These are phyloP conservation scores for Rickenella mellea DNA, from an alignment of 768 basidiomycete genomes.

Conservation along the genomic window DNA sequence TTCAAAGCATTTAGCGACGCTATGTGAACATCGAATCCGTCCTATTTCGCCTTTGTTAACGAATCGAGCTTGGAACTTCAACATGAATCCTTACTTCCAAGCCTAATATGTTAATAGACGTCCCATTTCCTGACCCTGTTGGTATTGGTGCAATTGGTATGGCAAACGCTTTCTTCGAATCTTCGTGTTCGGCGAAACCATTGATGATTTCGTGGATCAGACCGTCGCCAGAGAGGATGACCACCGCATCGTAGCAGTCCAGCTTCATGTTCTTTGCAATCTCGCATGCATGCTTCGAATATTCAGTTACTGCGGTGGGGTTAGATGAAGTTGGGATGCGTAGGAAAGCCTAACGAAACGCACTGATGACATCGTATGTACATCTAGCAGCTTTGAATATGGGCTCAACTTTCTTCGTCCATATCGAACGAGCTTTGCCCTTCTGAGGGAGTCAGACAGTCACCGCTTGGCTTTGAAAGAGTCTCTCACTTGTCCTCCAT, in stretches of 20 bases:
- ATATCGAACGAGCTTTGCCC: conserved; percentile 54
- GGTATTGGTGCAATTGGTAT: conserved; percentile 75
- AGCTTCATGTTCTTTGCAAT: conserved; percentile 48
- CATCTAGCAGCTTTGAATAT: conserved; percentile 63
- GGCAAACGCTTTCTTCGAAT: conserved; percentile 49
- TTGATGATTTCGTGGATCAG: conserved; percentile 78
- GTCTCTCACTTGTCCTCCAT: conserved; percentile 60
- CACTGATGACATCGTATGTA: conserved; percentile 51
- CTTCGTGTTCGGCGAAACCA: conserved; percentile 60
- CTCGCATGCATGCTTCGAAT: conserved; percentile 54
- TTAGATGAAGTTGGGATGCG: neutral
- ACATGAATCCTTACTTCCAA: conserved; percentile 32
- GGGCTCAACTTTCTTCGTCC: conserved; percentile 53
- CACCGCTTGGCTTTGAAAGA: neutral
- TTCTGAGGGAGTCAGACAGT: conserved; percentile 18
- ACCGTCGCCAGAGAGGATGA: conserved; percentile 78
- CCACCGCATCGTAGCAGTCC: conserved; percentile 55
- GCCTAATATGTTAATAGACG: conserved; percentile 69
- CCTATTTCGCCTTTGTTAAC: conserved; percentile 23
- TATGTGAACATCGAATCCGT: conserved; percentile 61
- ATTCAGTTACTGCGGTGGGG: conserved; percentile 45
- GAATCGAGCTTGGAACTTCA: neutral
- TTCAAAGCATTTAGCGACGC: conserved; percentile 75
- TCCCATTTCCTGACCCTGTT: conserved; percentile 74
- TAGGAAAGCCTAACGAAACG: conserved; percentile 15